phyloP scores from a whole-genome alignment of 2,329 filamentous ascomycete species.

The Pseudocercospora pini-densiflorae region DNA sequence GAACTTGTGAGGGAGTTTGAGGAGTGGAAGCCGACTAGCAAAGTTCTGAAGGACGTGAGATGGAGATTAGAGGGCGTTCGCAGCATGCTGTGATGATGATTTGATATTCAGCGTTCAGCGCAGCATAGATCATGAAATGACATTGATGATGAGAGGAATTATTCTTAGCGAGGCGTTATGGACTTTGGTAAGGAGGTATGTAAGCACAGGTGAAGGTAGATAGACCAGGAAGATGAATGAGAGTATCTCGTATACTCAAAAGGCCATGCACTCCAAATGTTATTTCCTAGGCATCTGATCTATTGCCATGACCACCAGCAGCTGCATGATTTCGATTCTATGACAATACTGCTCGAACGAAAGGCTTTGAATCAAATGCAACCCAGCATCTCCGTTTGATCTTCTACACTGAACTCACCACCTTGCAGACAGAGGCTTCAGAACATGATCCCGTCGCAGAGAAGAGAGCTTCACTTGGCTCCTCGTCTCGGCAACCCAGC shows the following conservation, averaged over 20 bases:
- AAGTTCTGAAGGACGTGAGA: conserved; percentile 93
- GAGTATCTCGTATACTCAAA: not conserved
- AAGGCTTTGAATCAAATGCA: too few species aligned
- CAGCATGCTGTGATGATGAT: conserved; percentile 68
- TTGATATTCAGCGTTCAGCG: not conserved
- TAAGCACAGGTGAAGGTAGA: not conserved
- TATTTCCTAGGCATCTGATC: too few species aligned
- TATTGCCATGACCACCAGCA: too few species aligned
- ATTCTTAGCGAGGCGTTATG: not conserved
- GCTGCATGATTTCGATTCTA: too few species aligned
- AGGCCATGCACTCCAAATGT: too few species aligned
- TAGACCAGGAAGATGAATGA: not conserved
- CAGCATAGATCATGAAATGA: not conserved
- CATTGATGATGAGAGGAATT: not conserved
- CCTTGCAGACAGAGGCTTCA: too few species aligned
- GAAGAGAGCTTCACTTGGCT: too few species aligned
- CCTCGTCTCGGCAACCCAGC: too few species aligned
- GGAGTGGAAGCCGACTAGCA: conserved; percentile 87
- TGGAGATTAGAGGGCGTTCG: conserved; percentile 90
- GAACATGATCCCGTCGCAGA: too few species aligned
- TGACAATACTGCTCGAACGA: too few species aligned
- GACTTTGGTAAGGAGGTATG: not conserved
- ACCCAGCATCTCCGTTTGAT: too few species aligned
- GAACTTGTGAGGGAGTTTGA: conserved; percentile 87
- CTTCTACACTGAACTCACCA: too few species aligned